A percentile compares a stretch with the other conserved stretches of the same genome.
Conservation (phyloP, 2,329 filamentous ascomycete species). For the Fusarium torreyae region DNA sequence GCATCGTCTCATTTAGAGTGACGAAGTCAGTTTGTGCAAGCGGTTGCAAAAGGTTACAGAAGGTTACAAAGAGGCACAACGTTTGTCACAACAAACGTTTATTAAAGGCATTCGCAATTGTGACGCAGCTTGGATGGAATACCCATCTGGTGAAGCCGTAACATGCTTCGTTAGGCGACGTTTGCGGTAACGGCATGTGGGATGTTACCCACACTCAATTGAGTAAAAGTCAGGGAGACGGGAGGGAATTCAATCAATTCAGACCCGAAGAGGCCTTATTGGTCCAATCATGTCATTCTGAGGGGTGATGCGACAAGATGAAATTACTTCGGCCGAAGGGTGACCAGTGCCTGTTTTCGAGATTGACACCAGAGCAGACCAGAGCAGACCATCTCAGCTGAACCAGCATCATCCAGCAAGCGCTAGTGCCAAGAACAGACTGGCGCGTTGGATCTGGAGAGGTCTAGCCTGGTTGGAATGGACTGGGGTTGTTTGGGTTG, state of each 20-base stretch:
- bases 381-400: conserved; percentile 48
- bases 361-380: conserved; percentile 11
- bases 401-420: conserved; percentile 42
- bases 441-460: conserved; percentile 21
- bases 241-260: conserved; percentile 42
- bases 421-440: conserved; percentile 37
- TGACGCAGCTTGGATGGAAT: conserved; percentile 18
- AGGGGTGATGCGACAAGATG: conserved; percentile 21
- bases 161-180: conserved; percentile 30
- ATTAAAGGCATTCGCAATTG: conserved; percentile 8
- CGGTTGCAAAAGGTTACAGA: not conserved
- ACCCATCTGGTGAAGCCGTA: conserved; percentile 13
- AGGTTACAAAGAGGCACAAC: conserved; percentile 1
- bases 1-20: not conserved
- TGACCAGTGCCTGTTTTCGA: conserved; percentile 21
- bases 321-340: conserved; percentile 21
- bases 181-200: conserved; percentile 26
- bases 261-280: conserved; percentile 24
- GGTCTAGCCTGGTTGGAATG: conserved; percentile 37
- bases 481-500: conserved; percentile 4
- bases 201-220: conserved; percentile 5
- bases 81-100: not conserved
- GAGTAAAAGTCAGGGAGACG: conserved; percentile 10
- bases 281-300: conserved; percentile 11
- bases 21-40: conserved; percentile 4